Percentiles rank a stretch among this genome's conserved stretches.
Evolutionary conservation across 2,329 filamentous ascomycete species (phyloP).

Genomic region (Chrysosporium keratinophilum): DNA sequence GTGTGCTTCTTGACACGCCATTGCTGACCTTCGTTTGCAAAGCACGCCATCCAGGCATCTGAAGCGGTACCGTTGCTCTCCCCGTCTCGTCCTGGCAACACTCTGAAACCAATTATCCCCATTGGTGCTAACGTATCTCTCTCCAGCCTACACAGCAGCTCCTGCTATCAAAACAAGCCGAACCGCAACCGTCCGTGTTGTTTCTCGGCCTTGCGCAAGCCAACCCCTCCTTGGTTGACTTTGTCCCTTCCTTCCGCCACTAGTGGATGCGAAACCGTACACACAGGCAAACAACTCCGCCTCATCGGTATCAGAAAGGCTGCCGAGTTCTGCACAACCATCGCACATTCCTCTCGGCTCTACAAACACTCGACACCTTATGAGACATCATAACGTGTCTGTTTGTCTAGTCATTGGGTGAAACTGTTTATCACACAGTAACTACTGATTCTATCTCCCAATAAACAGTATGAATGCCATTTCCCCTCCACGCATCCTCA

Average conservation of each 20-base stretch:
- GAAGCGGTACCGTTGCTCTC: neutral
- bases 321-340: slow-evolving; percentile 4
- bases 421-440: neutral
- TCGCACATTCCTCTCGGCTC: neutral
- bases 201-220: slow-evolving; percentile 2
- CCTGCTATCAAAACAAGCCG: neutral
- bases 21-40: neutral
- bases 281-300: neutral
- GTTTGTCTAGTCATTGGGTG: slow-evolving; percentile 3
- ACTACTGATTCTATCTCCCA: slow-evolving; percentile 1
- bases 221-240: neutral
- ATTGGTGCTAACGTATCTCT: neutral
- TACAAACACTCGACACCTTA: neutral
- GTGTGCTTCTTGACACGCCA: neutral
- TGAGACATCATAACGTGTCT: neutral
- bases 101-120: neutral
- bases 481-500: neutral
- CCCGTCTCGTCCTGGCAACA: neutral
- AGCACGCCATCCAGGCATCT: neutral
- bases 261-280: neutral
- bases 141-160: neutral
- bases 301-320: neutral
- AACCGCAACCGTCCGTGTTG: neutral
- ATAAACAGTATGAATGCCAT: neutral
- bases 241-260: slow-evolving; percentile 9